Evolutionary conservation across 805 yeast species (phyloP).

Genomic region (Nakazawaea peltata): DNA sequence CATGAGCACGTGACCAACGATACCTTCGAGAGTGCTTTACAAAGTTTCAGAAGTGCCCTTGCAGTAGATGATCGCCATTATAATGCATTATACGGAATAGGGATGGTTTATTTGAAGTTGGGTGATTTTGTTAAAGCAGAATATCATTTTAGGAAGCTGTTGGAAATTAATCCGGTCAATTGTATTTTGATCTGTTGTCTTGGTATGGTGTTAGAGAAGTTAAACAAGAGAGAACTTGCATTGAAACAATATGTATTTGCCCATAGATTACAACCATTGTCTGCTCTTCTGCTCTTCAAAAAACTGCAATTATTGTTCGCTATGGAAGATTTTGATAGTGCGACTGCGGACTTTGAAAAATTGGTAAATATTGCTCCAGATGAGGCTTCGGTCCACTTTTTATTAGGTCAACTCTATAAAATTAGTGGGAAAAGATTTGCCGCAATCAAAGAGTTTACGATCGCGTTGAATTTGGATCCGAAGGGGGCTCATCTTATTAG

Average conservation of each 20-base stretch:
- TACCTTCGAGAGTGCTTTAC: constrained; percentile 82
- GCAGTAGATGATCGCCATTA: constrained; percentile 75
- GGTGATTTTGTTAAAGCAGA: constrained; percentile 84
- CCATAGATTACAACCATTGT: constrained; percentile 71
- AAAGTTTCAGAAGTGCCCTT: constrained; percentile 73
- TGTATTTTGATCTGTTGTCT: constrained; percentile 86
- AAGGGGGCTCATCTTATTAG: constrained; percentile 81
- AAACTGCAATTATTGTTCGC: constrained; percentile 76
- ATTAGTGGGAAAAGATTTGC: constrained; percentile 62
- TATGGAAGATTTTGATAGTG: constrained; percentile 62
- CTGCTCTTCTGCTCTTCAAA: constrained; percentile 81
- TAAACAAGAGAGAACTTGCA: constrained; percentile 63
- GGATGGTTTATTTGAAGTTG: constrained; percentile 82
- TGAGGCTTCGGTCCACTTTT: constrained; percentile 87
- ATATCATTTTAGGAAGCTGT: constrained; percentile 79
- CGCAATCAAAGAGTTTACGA: constrained; percentile 81
- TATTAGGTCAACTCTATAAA: constrained; percentile 81
- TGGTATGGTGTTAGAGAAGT: constrained; percentile 84
- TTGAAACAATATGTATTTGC: constrained; percentile 78
- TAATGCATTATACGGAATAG: constrained; percentile 93
- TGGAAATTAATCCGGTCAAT: constrained; percentile 83
- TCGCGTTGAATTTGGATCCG: constrained; percentile 87
- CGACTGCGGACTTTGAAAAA: constrained; percentile 66
- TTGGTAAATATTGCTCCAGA: constrained; percentile 80
- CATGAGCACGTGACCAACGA: constrained; percentile 87